Base-by-base conservation (phyloP, 2,329 filamentous ascomycete species). In the Geoglossum cookeanum region DNA sequence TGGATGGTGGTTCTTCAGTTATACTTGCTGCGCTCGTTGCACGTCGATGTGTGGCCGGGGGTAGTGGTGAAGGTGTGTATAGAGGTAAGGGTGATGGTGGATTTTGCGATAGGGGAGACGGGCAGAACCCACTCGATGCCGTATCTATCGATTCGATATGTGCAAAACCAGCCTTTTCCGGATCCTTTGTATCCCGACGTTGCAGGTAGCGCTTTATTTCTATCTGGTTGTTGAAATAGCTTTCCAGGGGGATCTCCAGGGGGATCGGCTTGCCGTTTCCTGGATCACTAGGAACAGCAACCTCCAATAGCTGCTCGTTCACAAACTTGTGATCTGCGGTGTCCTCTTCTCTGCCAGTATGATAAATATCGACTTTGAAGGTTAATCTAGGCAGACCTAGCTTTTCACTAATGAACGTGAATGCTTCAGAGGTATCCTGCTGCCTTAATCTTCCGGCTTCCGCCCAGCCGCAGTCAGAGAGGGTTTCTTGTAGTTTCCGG, bases 401-500 rank as follows among this genome's bases (percentile, higher is more conserved):
- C 27, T 84, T 88, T 62, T 89, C 90, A 0, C 91, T 95, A 61
- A 98, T 89, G 67, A 96, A 96, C 0, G 84, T 87, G 67, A 97
- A 97, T 0, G 90, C 90, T 69, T 98, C 92, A 0, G 92, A 96
- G 0, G 88, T 87, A 68, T 98, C 92, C 70, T 98, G 92, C 66
- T 97, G 92, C 63, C 83, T 78, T n/a, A 87, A 67, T 58, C 78
- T 71, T 27, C 78, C 78, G 52, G 90, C 90, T 58, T 94, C 89
- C 62, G 78, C 72, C 92, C 92, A 97, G 3, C 91, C 92, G 67
- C 90, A 96, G 56, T 83, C 84, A 17, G 84, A 83, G 44, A 97
- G 70, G 8, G 88, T 77, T 45, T 91, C 80, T 69, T 96, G 90
- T 13, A 98, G 77, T 61, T 88, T 76, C 68, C 85, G 79, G 6